Evolutionary conservation across 1,139 yeast genomes (phyloP).

Genomic region (Yarrowia galli): DNA sequence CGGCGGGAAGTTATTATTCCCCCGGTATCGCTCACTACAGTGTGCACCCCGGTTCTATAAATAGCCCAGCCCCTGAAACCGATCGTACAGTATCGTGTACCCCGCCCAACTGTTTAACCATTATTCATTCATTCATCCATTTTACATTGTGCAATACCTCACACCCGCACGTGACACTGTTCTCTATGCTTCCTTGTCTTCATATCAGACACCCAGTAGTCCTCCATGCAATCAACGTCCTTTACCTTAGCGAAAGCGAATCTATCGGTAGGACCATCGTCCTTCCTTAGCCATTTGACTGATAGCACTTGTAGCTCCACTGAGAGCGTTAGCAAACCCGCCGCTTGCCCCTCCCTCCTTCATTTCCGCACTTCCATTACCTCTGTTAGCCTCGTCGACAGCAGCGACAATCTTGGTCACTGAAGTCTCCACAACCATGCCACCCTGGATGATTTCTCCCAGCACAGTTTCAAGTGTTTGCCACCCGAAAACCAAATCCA

Average conservation of each 20-base stretch:
- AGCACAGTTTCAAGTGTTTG: constrained; percentile 91
- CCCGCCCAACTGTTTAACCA: neutral
- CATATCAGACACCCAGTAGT: neutral
- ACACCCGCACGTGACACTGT: constrained; percentile 2
- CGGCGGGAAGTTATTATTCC: too few relatives aligned
- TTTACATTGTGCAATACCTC: neutral
- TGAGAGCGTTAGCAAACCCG: constrained; percentile 48
- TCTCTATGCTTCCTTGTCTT: constrained; percentile 29
- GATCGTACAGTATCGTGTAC: too few relatives aligned
- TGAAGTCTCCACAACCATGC: constrained; percentile 97
- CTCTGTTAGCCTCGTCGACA: constrained; percentile 54
- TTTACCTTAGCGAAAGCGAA: neutral
- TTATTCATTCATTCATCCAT: neutral
- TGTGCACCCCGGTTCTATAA: neutral
- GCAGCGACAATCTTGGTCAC: constrained; percentile 81
- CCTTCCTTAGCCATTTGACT: constrained; percentile 58
- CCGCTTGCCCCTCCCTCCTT: constrained; percentile 28
- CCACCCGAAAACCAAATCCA: constrained; percentile 97
- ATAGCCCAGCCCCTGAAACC: neutral
- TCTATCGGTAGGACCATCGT: constrained; percentile 53
- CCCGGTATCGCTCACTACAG: neutral
- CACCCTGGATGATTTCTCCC: constrained; percentile 90
- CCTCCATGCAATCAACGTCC: constrained; percentile 7
- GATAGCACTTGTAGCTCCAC: constrained; percentile 54
- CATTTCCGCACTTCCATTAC: constrained; percentile 42